These are phyloP conservation scores for Saprolegnia diclina DNA, from an alignment of 352 stramenopile species.

Conservation along the genomic window DNA sequence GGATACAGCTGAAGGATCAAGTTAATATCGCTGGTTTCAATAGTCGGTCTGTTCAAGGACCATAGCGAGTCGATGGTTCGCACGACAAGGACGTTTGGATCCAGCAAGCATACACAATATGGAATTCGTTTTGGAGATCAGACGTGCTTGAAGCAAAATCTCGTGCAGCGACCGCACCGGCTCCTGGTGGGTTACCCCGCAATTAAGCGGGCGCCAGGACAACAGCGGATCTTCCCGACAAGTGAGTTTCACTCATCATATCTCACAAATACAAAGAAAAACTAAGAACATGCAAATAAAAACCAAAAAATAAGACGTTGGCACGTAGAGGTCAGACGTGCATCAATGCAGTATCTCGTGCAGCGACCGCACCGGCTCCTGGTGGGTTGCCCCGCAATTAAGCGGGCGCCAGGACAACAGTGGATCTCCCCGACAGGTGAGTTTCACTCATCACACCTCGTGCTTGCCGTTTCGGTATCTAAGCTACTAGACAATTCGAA, in stretches of 20 bases:
- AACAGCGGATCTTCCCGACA: slow-evolving; percentile 21
- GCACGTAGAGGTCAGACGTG: slow-evolving; percentile 8
- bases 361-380: slow-evolving; percentile 13
- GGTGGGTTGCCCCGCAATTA: slow-evolving; percentile 25
- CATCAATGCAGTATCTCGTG: slow-evolving; percentile 9
- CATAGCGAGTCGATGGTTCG: slow-evolving; percentile 31
- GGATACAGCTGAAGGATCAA: slow-evolving; percentile 89
- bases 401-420: slow-evolving; percentile 26
- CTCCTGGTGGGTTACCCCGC: slow-evolving; percentile 22
- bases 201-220: slow-evolving; percentile 27
- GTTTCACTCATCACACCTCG: slow-evolving; percentile 18
- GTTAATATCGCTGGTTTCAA: slow-evolving; percentile 78
- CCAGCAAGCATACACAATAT: slow-evolving; percentile 5
- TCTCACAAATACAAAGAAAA: background rate
- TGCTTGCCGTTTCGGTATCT: too few relatives aligned
- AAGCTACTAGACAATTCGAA: too few relatives aligned
- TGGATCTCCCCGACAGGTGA: slow-evolving; percentile 15
- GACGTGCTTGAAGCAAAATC: slow-evolving; percentile 1
- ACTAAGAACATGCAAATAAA: background rate
- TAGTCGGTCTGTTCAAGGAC: slow-evolving; percentile 91
- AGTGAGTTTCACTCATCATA: slow-evolving; percentile 17
- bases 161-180: slow-evolving; percentile 17
- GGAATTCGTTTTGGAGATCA: slow-evolving; percentile 9
- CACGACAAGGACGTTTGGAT: slow-evolving; percentile 26
- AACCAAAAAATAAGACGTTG: too few relatives aligned